Conservation (phyloP, 1,139 yeast genomes). For the Hyphopichia pseudoburtonii region DNA sequence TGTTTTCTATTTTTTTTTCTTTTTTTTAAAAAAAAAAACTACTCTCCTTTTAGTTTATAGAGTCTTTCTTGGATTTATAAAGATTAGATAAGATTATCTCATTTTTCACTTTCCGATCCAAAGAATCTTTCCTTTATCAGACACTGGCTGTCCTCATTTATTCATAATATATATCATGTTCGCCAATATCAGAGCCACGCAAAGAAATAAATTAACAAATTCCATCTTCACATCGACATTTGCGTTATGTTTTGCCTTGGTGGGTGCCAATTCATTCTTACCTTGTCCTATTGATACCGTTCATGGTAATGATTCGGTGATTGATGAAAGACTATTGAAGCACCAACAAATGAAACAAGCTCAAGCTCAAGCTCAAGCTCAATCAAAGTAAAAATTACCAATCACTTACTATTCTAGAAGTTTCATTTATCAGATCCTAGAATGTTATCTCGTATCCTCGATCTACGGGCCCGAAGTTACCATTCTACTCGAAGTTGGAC, state of each 20-base stretch:
- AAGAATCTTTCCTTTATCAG: neutral
- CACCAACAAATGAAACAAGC: conserved; percentile 6
- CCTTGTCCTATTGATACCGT: conserved; percentile 73
- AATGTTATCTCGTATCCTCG: too few species aligned
- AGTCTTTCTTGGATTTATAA: too few species aligned
- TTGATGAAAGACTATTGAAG: conserved; percentile 29
- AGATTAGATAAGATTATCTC: too few species aligned
- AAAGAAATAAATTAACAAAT: conserved; percentile 56
- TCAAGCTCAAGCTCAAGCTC: neutral
- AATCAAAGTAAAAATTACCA: too few species aligned
- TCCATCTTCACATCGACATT: conserved; percentile 76
- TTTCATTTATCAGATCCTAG: too few species aligned
- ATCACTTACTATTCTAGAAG: neutral
- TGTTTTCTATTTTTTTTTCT: neutral
- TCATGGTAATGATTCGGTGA: conserved; percentile 42
- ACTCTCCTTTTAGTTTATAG: neutral
- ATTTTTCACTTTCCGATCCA: too few species aligned
- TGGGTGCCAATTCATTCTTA: conserved; percentile 64
- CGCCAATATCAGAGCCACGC: conserved; percentile 49
- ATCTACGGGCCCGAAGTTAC: too few species aligned
- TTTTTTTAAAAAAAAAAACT: neutral
- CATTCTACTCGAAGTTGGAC: too few species aligned
- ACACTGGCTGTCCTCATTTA: neutral
- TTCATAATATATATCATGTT: conserved; percentile 6
- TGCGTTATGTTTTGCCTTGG: conserved; percentile 67